phyloP scores from a whole-genome alignment of 2,329 filamentous ascomycete species.

The Bipolaris zeicola region DNA sequence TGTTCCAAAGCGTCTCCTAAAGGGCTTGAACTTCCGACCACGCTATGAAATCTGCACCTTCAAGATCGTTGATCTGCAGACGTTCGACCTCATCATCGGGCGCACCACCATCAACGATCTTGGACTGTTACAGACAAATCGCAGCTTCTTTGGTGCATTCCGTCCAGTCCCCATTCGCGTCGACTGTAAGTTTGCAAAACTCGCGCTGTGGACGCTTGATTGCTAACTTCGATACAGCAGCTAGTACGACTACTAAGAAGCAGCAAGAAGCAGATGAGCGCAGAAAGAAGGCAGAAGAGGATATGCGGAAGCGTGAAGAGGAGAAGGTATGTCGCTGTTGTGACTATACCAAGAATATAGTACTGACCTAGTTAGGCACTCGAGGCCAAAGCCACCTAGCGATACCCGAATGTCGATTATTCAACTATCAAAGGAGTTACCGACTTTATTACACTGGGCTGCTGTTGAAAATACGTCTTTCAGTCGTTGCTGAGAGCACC shows the following conservation, averaged over 20 bases:
- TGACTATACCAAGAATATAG: background rate
- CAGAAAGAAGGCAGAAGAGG: background rate
- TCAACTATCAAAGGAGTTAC: background rate
- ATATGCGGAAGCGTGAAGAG: background rate
- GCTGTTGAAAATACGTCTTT: background rate
- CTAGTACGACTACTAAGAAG: background rate
- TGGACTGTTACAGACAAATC: background rate
- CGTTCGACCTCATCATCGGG: background rate
- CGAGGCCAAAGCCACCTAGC: background rate
- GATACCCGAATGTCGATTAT: background rate
- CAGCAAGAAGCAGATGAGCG: background rate
- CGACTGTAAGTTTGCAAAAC: background rate
- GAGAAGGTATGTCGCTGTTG: background rate
- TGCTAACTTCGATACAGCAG: background rate
- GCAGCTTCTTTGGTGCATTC: background rate
- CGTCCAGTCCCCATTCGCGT: background rate
- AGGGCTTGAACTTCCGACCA: background rate
- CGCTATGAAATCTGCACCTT: background rate
- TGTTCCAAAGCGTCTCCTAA: background rate
- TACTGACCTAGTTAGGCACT: background rate
- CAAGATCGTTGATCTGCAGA: background rate
- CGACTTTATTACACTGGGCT: background rate
- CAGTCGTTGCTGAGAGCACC: no score
- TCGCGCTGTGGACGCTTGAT: no score
- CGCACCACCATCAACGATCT: background rate